Base-by-base conservation (phyloP, 2,329 filamentous ascomycete species). In the Colletotrichum musicola region DNA sequence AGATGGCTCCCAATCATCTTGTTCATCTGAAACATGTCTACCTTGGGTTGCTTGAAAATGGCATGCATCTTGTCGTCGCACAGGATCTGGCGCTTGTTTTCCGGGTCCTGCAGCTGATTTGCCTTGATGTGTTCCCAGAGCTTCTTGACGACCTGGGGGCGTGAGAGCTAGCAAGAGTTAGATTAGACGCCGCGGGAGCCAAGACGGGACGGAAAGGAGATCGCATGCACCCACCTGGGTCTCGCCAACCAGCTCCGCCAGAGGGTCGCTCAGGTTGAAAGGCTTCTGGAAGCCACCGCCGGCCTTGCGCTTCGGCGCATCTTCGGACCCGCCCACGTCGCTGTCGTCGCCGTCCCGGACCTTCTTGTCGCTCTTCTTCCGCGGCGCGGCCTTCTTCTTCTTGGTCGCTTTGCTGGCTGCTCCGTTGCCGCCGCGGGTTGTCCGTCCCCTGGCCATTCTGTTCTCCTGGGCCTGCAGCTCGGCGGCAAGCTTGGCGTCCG, bases 21-120 rank as follows among this genome's bases (percentile, higher is more conserved):
- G 85, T 97, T 98, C 95, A 99, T 98, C 73, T 94, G 95, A 81
- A 99, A 99, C 96, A 99, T 99, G 81, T 98, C 94, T 57, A 99
- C 92, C 75, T 89, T 93, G 75, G 94, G 89, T 76, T 92, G 88
- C 80, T 97, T 97, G 84, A 99, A 99, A 7, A 99, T 92, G 6
- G 92, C 92, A 69, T 93, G 90, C 92, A 99, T 92, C 73, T 89
- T 90, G 25, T 97, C 93, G 80, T 99, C 96, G 81, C 96, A 99
- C 30, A 89, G 84, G 71, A 99, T 99, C 74, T 97, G 94, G 22
- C 96, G 92, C 79, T 95, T 95, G 82, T 99, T 95, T 72, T 80
- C 89, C 0, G 95, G 95, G 73, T 98, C 95, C 80, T 99, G 96
- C 6, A 99, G 89, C 47, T 94, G 88, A 73, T 95, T 90, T 68